A percentile compares a stretch with the other conserved stretches of the same genome.
Conservation (phyloP, 2,329 filamentous ascomycete genomes). For the Fragosphaeria purpurea region DNA sequence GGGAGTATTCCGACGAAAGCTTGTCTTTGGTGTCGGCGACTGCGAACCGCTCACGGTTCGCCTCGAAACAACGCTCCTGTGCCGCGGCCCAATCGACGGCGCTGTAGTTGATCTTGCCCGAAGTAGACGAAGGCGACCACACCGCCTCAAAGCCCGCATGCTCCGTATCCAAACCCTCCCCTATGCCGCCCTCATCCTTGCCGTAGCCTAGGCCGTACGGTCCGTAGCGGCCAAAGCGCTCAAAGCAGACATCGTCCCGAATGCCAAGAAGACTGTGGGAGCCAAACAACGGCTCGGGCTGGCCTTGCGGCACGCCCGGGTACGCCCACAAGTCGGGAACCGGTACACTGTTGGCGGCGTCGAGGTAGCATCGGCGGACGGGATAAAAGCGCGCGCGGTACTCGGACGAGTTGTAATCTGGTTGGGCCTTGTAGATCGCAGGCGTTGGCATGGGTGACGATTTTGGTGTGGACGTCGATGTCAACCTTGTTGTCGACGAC, state of each 20-base stretch:
- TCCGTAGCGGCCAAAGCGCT: slow-evolving; percentile 73
- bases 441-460: slow-evolving; percentile 33
- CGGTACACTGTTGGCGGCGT: slow-evolving; percentile 44
- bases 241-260: slow-evolving; percentile 73
- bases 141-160: slow-evolving; percentile 53
- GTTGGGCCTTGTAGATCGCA: slow-evolving; percentile 58
- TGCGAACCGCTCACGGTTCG: slow-evolving; percentile 54
- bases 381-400: slow-evolving; percentile 44
- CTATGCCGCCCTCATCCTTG: slow-evolving; percentile 58
- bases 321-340: slow-evolving; percentile 59
- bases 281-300: slow-evolving; percentile 68
- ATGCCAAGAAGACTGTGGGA: slow-evolving; percentile 67
- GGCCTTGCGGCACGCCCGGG: slow-evolving; percentile 41
- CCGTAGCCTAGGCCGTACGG: slow-evolving; percentile 82
- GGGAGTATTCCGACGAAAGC: slow-evolving; percentile 1
- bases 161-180: slow-evolving; percentile 64
- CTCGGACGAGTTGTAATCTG: slow-evolving; percentile 46
- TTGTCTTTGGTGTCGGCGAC: slow-evolving; percentile 4
- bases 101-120: slow-evolving; percentile 46
- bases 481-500: not conserved
- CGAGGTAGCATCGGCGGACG: slow-evolving; percentile 54
- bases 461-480: slow-evolving; percentile 12
- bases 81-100: slow-evolving; percentile 44
- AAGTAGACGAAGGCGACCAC: slow-evolving; percentile 33
- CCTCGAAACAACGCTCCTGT: slow-evolving; percentile 42